These are phyloP conservation scores for Salicornia ramosissima DNA, from an alignment of 148 eudicot genomes.

Conservation along the genomic window DNA sequence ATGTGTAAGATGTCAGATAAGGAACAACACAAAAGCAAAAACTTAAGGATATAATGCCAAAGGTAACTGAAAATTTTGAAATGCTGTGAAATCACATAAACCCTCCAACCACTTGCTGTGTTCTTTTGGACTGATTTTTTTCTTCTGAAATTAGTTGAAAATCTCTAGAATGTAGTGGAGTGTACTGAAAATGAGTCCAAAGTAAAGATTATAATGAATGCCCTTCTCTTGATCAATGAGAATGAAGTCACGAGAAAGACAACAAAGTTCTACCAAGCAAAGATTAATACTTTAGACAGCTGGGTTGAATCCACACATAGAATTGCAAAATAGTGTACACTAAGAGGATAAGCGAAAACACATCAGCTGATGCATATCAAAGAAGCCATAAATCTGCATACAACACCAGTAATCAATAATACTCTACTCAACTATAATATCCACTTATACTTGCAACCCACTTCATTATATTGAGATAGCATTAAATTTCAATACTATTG, in stretches of 20 bases:
- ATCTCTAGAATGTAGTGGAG: too few species aligned
- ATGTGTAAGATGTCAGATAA: background rate
- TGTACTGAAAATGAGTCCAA: too few species aligned
- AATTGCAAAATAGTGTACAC: background rate
- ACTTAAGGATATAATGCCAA: background rate
- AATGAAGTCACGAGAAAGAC: background rate
- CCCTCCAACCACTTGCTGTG: too few species aligned
- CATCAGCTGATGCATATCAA: background rate
- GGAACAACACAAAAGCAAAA: background rate
- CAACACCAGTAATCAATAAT: background rate
- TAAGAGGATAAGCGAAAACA: background rate
- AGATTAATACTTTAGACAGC: background rate
- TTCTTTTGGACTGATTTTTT: too few species aligned
- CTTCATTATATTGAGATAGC: background rate
- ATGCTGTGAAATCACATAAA: background rate
- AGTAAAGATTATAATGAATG: background rate
- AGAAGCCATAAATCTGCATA: background rate
- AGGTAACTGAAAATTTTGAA: background rate
- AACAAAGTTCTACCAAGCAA: background rate
- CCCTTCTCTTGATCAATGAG: background rate
- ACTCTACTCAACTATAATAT: background rate
- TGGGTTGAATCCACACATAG: background rate
- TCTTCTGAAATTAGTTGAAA: too few species aligned
- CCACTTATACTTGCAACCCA: background rate
- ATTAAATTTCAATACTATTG: background rate